Evolutionary conservation across 208 protist species (phyloP).

Genomic region (Jaenimonas drosophilae): DNA sequence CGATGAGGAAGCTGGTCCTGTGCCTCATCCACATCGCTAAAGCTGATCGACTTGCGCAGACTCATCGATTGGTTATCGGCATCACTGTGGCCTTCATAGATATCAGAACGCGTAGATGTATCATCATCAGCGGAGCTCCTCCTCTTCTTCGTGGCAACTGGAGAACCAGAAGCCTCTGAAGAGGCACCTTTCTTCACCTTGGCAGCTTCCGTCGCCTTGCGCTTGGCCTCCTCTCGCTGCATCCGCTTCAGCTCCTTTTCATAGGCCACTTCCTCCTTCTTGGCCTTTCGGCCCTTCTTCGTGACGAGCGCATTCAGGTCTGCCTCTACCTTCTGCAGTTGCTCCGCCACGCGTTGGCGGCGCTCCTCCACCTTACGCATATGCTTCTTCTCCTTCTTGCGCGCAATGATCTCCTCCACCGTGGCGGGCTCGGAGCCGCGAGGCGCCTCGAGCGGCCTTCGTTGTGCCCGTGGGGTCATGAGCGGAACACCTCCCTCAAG

Average conservation of each 20-base stretch:
- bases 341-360: conserved; percentile 22
- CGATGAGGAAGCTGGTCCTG: conserved; percentile 14
- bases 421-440: conserved; percentile 1
- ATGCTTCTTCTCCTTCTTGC: conserved; percentile 82
- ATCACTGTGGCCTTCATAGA: too few relatives aligned
- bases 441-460: background rate
- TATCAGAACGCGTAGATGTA: too few relatives aligned
- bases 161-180: background rate
- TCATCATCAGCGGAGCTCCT: background rate
- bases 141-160: background rate
- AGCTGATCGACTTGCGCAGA: background rate
- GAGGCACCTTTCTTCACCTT: background rate
- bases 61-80: too few relatives aligned
- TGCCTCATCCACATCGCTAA: conserved; percentile 1
- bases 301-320: conserved; percentile 21
- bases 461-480: background rate
- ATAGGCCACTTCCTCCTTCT: conserved; percentile 12
- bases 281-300: conserved; percentile 16
- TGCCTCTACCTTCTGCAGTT: conserved; percentile 26
- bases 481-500: background rate
- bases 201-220: background rate
- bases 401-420: conserved; percentile 50
- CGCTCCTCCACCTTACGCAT: conserved; percentile 45
- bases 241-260: conserved; percentile 14
- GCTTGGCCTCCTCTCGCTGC: conserved; percentile 12